A percentile compares a stretch with the other conserved stretches of the same genome.
Conservation (phyloP, 768 basidiomycete species). For the Agaricus bisporus region DNA sequence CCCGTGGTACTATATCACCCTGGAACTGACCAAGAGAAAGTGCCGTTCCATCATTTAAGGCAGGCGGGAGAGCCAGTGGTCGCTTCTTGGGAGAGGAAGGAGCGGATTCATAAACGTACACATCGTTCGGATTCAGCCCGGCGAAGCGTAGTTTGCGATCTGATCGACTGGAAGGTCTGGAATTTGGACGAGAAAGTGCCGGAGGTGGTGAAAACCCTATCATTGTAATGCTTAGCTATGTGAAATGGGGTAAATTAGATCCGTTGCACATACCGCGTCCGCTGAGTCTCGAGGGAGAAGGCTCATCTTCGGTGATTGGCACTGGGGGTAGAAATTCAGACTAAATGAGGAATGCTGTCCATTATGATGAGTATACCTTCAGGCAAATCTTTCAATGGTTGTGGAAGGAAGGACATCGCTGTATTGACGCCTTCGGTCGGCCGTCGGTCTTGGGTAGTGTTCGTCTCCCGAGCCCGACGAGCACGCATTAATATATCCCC, state of each 20-base stretch:
- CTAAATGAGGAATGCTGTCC: neutral
- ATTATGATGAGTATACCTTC: conserved; percentile 12
- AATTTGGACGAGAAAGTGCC: conserved; percentile 39
- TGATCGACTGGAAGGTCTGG: conserved; percentile 55
- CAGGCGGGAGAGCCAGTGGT: conserved; percentile 52
- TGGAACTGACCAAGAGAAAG: conserved; percentile 36
- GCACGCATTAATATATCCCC: conserved; percentile 55
- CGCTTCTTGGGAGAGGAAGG: conserved; percentile 69
- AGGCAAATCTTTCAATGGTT: conserved; percentile 3
- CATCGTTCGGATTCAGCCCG: conserved; percentile 64
- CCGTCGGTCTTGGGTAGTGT: conserved; percentile 3
- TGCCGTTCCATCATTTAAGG: conserved; percentile 29
- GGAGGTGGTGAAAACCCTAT: conserved; percentile 32
- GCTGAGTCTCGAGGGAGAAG: neutral
- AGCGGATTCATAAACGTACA: conserved; percentile 78
- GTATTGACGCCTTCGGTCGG: neutral
- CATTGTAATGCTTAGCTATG: conserved; percentile 4
- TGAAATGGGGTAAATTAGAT: neutral
- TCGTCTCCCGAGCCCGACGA: conserved; percentile 37
- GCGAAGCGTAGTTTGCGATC: conserved; percentile 69
- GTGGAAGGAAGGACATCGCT: neutral
- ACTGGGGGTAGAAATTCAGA: conserved; percentile 7
- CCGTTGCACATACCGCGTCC: conserved; percentile 10
- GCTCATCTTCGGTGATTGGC: conserved; percentile 15
- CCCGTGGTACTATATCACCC: conserved; percentile 19